A percentile compares a stretch with the other conserved stretches of the same genome.
These are phyloP conservation scores for Penicillium diatomitis DNA, from an alignment of 495 filamentous ascomycete species.

Conservation along the genomic window DNA sequence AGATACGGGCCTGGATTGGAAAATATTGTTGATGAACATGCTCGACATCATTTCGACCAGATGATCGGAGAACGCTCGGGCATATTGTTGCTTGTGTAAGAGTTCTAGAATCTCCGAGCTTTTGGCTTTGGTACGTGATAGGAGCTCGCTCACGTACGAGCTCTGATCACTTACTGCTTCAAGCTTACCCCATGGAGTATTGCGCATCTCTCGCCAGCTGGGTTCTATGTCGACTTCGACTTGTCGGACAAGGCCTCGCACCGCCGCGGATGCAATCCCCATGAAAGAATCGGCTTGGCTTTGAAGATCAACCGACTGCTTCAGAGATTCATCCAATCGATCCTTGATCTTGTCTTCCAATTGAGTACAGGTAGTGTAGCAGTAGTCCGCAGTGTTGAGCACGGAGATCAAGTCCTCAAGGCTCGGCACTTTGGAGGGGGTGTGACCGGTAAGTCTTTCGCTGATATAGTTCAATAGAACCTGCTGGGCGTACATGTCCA, in stretches of 20 bases:
- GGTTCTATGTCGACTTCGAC: constrained; percentile 76
- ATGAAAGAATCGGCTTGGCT: constrained; percentile 92
- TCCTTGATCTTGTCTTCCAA: constrained; percentile 91
- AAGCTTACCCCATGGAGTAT: constrained; percentile 90
- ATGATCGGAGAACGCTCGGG: constrained; percentile 89
- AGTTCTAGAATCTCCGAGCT: constrained; percentile 64
- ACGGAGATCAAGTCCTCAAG: constrained; percentile 75
- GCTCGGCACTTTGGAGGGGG: constrained; percentile 46
- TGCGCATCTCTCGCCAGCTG: constrained; percentile 94
- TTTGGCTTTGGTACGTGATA: constrained; percentile 59
- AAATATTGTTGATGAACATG: constrained; percentile 72
- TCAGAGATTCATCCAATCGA: constrained; percentile 70
- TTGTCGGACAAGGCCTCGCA: constrained; percentile 72
- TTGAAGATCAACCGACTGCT: constrained; percentile 72
- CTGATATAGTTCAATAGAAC: constrained; percentile 76
- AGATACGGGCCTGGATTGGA: constrained; percentile 80
- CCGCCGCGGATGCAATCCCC: constrained; percentile 82
- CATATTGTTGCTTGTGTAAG: constrained; percentile 89
- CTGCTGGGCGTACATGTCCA: constrained; percentile 92
- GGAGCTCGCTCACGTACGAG: constrained; percentile 75
- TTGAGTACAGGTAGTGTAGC: constrained; percentile 84
- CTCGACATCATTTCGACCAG: constrained; percentile 76
- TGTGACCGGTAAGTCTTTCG: constrained; percentile 40
- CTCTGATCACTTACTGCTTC: constrained; percentile 94
- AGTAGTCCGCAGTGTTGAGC: constrained; percentile 95